Evolutionary conservation across 225 moss, liverwort and hornwort genomes (phyloP).

Genomic region (Antitrichia curtipendula): DNA sequence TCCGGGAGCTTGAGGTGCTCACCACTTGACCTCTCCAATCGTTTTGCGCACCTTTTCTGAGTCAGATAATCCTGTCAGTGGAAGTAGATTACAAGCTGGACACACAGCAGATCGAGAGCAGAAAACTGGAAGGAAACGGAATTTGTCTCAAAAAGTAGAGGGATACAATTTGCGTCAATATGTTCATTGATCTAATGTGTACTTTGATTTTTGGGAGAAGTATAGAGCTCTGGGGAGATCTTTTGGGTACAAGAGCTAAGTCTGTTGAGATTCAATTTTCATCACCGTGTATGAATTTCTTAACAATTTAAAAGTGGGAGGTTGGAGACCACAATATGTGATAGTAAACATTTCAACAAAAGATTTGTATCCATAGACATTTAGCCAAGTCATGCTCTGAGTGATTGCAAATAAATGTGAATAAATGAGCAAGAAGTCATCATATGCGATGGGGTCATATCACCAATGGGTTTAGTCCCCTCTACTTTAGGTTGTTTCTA

Average conservation of each 20-base stretch:
- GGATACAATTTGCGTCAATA: background rate
- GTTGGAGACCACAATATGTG: background rate
- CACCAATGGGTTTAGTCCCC: too few relatives aligned
- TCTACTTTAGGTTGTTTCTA: background rate
- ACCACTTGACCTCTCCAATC: background rate
- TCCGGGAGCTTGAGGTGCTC: constrained; percentile 82
- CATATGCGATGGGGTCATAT: background rate
- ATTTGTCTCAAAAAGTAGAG: background rate
- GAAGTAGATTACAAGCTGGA: background rate
- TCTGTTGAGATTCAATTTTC: background rate
- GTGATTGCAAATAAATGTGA: background rate
- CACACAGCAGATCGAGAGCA: background rate
- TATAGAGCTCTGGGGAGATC: background rate
- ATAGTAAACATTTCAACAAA: background rate
- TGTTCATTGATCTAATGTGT: background rate
- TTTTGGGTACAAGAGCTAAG: background rate
- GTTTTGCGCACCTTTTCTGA: background rate
- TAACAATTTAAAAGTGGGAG: background rate
- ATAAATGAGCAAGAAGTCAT: background rate
- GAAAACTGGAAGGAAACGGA: background rate
- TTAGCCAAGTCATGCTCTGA: background rate
- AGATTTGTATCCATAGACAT: background rate
- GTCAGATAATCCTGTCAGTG: background rate
- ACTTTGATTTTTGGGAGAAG: background rate
- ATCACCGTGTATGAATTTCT: background rate